These are phyloP conservation scores for Viola odorata DNA, from an alignment of 345 rosid species.

Conservation along the genomic window DNA sequence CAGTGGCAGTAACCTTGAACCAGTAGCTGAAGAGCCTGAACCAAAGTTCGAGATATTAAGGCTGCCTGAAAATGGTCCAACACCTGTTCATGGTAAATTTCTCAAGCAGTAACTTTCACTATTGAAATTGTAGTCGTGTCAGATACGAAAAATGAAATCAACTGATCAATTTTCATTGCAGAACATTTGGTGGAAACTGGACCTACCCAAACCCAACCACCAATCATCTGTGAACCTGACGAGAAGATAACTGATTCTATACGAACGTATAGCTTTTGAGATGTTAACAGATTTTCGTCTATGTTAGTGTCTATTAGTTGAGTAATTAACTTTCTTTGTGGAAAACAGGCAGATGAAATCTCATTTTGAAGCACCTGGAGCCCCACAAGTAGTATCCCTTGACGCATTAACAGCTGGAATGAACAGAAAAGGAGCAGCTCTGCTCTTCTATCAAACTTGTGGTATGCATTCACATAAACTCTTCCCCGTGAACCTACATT, in stretches of 20 bases:
- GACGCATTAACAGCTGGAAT: conserved; percentile 61
- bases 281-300: no score
- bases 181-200: conserved; percentile 72
- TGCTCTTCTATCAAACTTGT: conserved; percentile 76
- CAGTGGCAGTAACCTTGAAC: conserved; percentile 51
- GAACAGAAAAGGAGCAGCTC: conserved; percentile 67
- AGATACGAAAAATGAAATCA: neutral
- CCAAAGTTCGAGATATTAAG: conserved; percentile 45
- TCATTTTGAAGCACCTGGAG: conserved; percentile 79
- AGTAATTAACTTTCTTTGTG: no score
- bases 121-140: conserved; percentile 4
- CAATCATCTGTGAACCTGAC: conserved; percentile 28
- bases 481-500: neutral
- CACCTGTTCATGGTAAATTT: conserved; percentile 49
- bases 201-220: conserved; percentile 64
- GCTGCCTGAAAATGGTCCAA: conserved; percentile 40
- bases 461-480: conserved; percentile 36
- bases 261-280: conserved; percentile 37
- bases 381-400: conserved; percentile 58
- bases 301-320: no score
- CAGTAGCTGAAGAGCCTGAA: conserved; percentile 68
- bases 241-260: conserved; percentile 51
- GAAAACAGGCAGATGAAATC: conserved; percentile 61
- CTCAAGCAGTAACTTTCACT: conserved; percentile 3
- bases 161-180: conserved; percentile 13